Conservation (phyloP, 1,284 basidiomycete species). For the Apiotrichum siamense region DNA sequence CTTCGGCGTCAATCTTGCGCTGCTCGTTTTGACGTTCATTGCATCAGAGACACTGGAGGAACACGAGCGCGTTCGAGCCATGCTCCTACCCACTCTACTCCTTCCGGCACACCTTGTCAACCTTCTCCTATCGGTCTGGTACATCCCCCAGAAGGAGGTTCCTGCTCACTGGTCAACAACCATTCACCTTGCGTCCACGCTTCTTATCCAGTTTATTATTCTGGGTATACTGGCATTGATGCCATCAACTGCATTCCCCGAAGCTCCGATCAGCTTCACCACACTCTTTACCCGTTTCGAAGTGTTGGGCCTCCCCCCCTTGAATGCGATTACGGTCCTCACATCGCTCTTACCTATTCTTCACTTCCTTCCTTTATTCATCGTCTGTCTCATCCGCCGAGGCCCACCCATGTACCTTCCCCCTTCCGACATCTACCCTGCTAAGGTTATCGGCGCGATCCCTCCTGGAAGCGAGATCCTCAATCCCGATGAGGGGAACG, state of each 20-base stretch:
- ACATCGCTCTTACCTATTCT: constrained; percentile 47
- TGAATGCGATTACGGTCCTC: constrained; percentile 19
- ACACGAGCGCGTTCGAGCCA: constrained; percentile 12
- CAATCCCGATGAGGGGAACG: constrained; percentile 30
- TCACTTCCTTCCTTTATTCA: constrained; percentile 51
- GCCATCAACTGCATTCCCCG: constrained; percentile 36
- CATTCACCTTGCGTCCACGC: constrained; percentile 60
- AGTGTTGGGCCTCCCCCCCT: constrained; percentile 9
- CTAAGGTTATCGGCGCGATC: constrained; percentile 52
- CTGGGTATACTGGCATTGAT: constrained; percentile 39
- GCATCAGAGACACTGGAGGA: constrained; percentile 24
- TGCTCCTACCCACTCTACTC: constrained; percentile 50
- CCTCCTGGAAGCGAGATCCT: constrained; percentile 24
- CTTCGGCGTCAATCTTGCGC: constrained; percentile 24
- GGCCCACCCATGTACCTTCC: constrained; percentile 71
- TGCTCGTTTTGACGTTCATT: constrained; percentile 37
- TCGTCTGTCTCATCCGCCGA: constrained; percentile 58
- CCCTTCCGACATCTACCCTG: constrained; percentile 63
- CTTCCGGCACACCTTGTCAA: constrained; percentile 59
- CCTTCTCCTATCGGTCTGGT: constrained; percentile 53
- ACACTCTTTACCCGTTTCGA: constrained; percentile 11
- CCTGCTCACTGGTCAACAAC: constrained; percentile 58
- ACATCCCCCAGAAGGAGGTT: constrained; percentile 54
- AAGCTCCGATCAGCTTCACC: constrained; percentile 5
- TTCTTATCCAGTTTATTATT: constrained; percentile 55